Base-by-base conservation (phyloP, 2,329 filamentous ascomycete species). In the Lithohypha guttulata region DNA sequence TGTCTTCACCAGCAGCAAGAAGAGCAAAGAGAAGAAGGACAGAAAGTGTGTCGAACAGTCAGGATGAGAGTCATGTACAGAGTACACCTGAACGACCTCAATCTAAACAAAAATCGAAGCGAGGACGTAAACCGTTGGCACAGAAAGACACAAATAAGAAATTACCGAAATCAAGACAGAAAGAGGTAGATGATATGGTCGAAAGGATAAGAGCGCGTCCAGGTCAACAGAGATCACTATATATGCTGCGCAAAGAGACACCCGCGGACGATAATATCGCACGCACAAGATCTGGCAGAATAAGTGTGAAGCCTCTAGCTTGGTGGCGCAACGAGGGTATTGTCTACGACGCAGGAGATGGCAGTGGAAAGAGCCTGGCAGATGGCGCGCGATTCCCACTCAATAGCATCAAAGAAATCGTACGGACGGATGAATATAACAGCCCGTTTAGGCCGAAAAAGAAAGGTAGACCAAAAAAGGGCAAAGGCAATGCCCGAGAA, bases 251-350 rank as follows among this genome's bases (percentile, higher is more conserved):
- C 43, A 62, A 65, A 31, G 68, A 72, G 51, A 63, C 60, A 9
- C 65, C 69, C n/a, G 58, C 64, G 1, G 69, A 77, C 38, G 65
- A 62, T 18, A 65, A 73, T 45, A 67, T 68, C 20, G 72, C 69
- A 30, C 83, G 79, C 35, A 73, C 72, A n/a, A 78, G 85, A 39
- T 89, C 81, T 9, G 87, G 85, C 2, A 76, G 91, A 41, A 75
- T 77, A 37, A 84, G 83, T 7, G 79, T 84, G 45, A 75, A 76
- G 44, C 91, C 87, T 1, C 62, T 95, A 22, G 77, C 84, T 18
- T 93, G 73, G 56, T 96, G 89, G 89, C 78, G 78, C 52, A 86
- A 86, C 49, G 89, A 96, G 57, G 75, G 74, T 39, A 75, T 81
- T 32, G 73, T 85, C 15, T 84, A 78, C 53, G 72, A 76, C 17